These are phyloP conservation scores for Hyphodiscus sp. DNA, from an alignment of 2,329 filamentous ascomycete genomes.

Conservation along the genomic window DNA sequence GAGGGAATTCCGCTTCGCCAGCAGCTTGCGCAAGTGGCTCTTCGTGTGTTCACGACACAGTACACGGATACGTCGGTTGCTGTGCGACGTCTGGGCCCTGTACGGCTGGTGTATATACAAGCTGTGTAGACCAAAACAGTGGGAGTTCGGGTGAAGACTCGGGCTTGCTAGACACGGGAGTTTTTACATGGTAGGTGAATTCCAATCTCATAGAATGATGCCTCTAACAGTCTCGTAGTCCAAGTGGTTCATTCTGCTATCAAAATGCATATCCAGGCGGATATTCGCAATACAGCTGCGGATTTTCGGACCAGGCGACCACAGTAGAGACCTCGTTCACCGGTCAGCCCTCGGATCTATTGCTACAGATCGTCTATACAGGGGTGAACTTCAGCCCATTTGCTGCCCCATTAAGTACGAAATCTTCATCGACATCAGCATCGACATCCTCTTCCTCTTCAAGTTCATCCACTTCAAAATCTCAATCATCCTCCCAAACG, in stretches of 20 bases:
- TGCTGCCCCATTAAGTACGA: constrained; percentile 3
- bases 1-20: constrained; percentile 16
- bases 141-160: constrained; percentile 18
- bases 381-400: constrained; percentile 19
- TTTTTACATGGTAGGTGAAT: constrained; percentile 24
- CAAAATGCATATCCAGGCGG: constrained; percentile 23
- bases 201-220: background rate
- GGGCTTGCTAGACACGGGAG: constrained; percentile 21
- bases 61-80: constrained; percentile 24
- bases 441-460: constrained; percentile 4
- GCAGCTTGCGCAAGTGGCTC: constrained; percentile 23
- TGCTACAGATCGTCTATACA: constrained; percentile 25
- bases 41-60: constrained; percentile 26
- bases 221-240: constrained; percentile 18
- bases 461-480: constrained; percentile 1
- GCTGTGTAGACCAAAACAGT: constrained; percentile 25
- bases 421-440: constrained; percentile 1
- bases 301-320: constrained; percentile 18
- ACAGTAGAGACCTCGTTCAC: constrained; percentile 21
- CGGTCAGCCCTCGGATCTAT: constrained; percentile 22
- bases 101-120: constrained; percentile 26
- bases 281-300: constrained; percentile 26
- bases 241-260: constrained; percentile 20
- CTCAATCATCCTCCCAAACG: background rate
- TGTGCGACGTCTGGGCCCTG: constrained; percentile 25